phyloP scores from a whole-genome alignment of 495 filamentous ascomycete species.

The Oidiodendron maius region DNA sequence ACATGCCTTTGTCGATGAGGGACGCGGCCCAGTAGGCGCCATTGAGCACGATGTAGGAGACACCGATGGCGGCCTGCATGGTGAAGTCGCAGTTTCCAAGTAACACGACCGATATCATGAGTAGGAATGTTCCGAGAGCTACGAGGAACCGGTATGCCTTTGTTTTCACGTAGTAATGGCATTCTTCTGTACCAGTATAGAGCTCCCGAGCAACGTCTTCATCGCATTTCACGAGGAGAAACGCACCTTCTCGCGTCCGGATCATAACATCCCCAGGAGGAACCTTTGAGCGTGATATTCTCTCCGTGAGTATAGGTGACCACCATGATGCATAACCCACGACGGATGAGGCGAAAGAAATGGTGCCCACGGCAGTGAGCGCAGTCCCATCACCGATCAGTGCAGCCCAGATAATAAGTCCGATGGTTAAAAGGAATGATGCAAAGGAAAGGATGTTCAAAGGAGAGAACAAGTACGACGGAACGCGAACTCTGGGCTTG shows the following conservation, averaged over 20 bases:
- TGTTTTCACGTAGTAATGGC: conserved; percentile 39
- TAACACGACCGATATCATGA: conserved; percentile 57
- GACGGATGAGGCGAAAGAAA: conserved; percentile 42
- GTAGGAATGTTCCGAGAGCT: conserved; percentile 49
- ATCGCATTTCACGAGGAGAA: conserved; percentile 53
- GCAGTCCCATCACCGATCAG: conserved; percentile 51
- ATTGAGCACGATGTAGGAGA: conserved; percentile 53
- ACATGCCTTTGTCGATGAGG: conserved; percentile 35
- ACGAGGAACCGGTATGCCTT: conserved; percentile 40
- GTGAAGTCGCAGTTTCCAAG: conserved; percentile 56
- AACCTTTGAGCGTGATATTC: conserved; percentile 40
- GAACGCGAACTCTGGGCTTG: conserved; percentile 33
- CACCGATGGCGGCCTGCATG: conserved; percentile 52
- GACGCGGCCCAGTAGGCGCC: conserved; percentile 53
- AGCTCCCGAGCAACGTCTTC: conserved; percentile 62
- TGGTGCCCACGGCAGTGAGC: conserved; percentile 37
- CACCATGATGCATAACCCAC: conserved; percentile 50
- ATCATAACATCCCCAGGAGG: conserved; percentile 56
- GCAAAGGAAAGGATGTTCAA: conserved; percentile 45
- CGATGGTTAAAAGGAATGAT: conserved; percentile 42
- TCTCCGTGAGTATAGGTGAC: conserved; percentile 43
- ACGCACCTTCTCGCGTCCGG: conserved; percentile 52
- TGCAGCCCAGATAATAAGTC: conserved; percentile 32
- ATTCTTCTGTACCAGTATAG: conserved; percentile 54
- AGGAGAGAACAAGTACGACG: conserved; percentile 38